Base-by-base conservation (phyloP, 495 filamentous ascomycete species). In the Diplogelasinospora grovesii region DNA sequence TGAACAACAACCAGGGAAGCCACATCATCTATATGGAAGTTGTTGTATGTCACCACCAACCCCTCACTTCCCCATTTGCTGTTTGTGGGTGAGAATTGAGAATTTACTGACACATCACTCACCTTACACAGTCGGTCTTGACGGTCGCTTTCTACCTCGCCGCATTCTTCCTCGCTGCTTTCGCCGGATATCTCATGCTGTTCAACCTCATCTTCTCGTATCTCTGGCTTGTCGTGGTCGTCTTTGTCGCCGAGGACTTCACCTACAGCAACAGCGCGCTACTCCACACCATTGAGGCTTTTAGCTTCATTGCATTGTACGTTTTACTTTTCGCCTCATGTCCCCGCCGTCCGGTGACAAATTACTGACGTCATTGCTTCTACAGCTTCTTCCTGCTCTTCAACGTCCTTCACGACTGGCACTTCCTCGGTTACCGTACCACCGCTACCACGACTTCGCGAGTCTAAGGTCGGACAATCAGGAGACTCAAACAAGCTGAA, bases 121-220 rank as follows among this genome's bases (percentile, higher is more conserved):
- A 46, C 33, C 30, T 35, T 14, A 16, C 23, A 22, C 23, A 79
- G 75, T 56, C 77, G 8, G 66, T 68, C 26, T 47, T 78, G 7
- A 78, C 75, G 0, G 69, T 77, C 19, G 69, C 65, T 41, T 77
- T 79, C 63, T 80, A 76, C 66, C 50, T 78, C 3, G 59, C 68
- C 5, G 69, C 74, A 4, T 77, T 80, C 54, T 45, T 78, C 38
- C 70, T 78, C 18, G 68, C 69, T 18, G 66, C 70, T 39, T 57
- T 68, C 41, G 65, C 70, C 2, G 64, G 61, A 4, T 68, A 66
- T 21, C 57, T 74, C 25, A 56, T 78, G 18, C 41, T 66, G 1
- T 75, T 81, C 54, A 76, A 79, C 52, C 49, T 79, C 20, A 59
- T 80, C 48, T 80, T 81, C 60, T 79, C 75, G 2, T 79, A 81